These are phyloP conservation scores for Daucus carota DNA, from an alignment of 129 eudicot genomes.

Conservation along the genomic window DNA sequence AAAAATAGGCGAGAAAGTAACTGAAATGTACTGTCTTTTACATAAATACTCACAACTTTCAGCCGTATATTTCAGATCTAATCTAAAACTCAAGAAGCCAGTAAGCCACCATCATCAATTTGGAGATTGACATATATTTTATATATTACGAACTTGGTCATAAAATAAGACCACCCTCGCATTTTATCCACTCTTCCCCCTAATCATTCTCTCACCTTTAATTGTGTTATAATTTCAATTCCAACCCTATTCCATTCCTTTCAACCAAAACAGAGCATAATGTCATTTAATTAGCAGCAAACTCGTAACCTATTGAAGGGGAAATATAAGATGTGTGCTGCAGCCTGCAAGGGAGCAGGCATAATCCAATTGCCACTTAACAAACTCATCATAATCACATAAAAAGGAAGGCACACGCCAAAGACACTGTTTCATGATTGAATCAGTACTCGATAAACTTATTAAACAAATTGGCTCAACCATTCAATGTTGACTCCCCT, in stretches of 20 bases:
- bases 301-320: not conserved
- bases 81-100: not conserved
- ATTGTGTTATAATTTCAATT: not conserved
- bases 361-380: not conserved
- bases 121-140: not conserved
- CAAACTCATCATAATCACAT: not conserved
- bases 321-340: not conserved
- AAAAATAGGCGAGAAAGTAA: not conserved
- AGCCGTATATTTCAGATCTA: not conserved
- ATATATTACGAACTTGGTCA: not conserved
- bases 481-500: not conserved
- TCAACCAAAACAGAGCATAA: not conserved
- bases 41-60: not conserved
- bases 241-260: not conserved
- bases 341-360: not conserved
- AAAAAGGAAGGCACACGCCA: not conserved
- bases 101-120: not conserved
- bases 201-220: not conserved
- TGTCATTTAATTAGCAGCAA: not conserved
- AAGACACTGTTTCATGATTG: not conserved
- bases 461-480: not conserved
- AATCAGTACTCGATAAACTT: not conserved
- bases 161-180: not conserved
- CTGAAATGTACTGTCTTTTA: not conserved
- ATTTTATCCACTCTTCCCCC: not conserved